Evolutionary conservation across 768 basidiomycete genomes (phyloP).

Genomic region (Wakefieldia striispora): DNA sequence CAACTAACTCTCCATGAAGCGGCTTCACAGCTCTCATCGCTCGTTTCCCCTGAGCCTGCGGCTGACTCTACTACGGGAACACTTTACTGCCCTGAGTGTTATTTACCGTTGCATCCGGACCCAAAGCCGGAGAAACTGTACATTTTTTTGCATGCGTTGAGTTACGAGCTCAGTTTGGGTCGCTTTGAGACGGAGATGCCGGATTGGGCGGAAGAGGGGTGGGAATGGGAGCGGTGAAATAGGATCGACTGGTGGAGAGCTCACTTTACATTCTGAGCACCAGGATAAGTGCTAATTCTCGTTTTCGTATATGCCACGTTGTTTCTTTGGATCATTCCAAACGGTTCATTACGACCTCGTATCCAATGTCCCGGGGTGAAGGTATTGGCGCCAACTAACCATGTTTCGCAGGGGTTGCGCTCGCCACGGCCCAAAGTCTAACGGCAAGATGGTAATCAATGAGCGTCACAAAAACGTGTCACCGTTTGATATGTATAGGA

Average conservation of each 20-base stretch:
- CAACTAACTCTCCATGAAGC: constrained; percentile 51
- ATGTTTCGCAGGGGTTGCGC: too few relatives aligned
- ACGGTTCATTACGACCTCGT: too few relatives aligned
- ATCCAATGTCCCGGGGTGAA: too few relatives aligned
- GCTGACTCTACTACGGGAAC: constrained; percentile 43
- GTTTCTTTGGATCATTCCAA: too few relatives aligned
- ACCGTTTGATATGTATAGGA: too few relatives aligned
- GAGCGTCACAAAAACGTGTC: too few relatives aligned
- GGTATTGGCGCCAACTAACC: too few relatives aligned
- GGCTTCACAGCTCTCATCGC: constrained; percentile 32
- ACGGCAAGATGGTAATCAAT: too few relatives aligned
- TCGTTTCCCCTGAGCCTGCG: constrained; percentile 23
- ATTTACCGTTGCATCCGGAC: constrained; percentile 89
- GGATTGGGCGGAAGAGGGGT: constrained; percentile 79
- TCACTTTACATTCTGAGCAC: too few relatives aligned
- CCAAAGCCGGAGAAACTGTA: constrained; percentile 89
- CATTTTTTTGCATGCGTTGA: constrained; percentile 92
- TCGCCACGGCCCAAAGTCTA: too few relatives aligned
- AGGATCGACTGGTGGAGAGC: background rate
- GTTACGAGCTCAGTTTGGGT: constrained; percentile 82
- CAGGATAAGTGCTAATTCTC: too few relatives aligned
- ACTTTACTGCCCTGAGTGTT: constrained; percentile 86
- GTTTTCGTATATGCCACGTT: too few relatives aligned
- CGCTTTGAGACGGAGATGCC: constrained; percentile 85
- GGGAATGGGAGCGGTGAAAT: constrained; percentile 53